Conservation (phyloP, 1,284 basidiomycete genomes). For the Erythrobasidium hasegawianum region DNA sequence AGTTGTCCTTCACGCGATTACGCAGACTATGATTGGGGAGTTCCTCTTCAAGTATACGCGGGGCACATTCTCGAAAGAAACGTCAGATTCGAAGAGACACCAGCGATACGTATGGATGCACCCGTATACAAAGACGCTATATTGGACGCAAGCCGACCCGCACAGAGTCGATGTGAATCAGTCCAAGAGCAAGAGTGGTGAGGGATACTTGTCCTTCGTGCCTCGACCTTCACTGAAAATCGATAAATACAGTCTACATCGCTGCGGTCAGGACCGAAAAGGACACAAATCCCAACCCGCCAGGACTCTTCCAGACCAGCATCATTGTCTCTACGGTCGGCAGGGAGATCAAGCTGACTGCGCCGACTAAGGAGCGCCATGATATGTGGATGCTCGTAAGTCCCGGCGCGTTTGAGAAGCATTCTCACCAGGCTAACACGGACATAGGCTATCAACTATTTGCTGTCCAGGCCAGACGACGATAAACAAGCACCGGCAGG, state of each 20-base stretch:
- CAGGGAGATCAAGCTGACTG: slow-evolving; percentile 96
- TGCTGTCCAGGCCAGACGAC: slow-evolving; percentile 63
- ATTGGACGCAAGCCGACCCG: slow-evolving; percentile 92
- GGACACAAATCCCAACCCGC: slow-evolving; percentile 87
- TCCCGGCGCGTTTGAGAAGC: no score
- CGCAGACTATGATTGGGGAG: slow-evolving; percentile 99
- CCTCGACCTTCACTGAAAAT: not conserved
- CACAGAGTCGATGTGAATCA: slow-evolving; percentile 80
- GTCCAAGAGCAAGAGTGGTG: slow-evolving; percentile 93
- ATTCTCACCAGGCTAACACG: slow-evolving; percentile 8
- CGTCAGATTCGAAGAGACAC: slow-evolving; percentile 78
- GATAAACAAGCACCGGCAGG: slow-evolving; percentile 14
- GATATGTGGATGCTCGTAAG: slow-evolving; percentile 81
- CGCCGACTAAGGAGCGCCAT: slow-evolving; percentile 86
- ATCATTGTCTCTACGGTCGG: slow-evolving; percentile 88
- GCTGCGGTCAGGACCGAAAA: slow-evolving; percentile 83
- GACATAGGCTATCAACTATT: slow-evolving; percentile 84
- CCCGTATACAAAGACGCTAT: slow-evolving; percentile 95
- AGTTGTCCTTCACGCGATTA: slow-evolving; percentile 86
- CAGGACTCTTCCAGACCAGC: slow-evolving; percentile 86
- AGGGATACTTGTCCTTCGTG: slow-evolving; percentile 49
- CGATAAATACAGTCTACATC: slow-evolving; percentile 76
- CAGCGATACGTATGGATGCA: slow-evolving; percentile 99
- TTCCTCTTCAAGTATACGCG: slow-evolving; percentile 98
- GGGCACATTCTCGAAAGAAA: slow-evolving; percentile 80